Conservation (phyloP, 75 land plant species). For the Picea glauca region DNA sequence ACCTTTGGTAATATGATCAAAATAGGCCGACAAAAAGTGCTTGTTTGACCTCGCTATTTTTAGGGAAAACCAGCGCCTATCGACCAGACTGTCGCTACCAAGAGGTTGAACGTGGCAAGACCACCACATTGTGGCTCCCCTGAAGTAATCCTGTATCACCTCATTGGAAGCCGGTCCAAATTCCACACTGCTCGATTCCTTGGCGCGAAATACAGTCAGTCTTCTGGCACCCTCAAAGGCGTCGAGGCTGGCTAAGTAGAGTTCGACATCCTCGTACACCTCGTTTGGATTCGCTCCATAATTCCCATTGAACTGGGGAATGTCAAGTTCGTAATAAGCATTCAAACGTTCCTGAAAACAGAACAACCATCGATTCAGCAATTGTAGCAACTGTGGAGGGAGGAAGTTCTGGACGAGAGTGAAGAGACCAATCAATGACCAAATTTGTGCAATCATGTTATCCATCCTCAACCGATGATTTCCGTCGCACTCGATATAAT, state of each 20-base stretch:
- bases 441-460: neutral
- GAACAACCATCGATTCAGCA: neutral
- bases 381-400: neutral
- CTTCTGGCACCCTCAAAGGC: conserved; percentile 21
- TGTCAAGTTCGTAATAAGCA: neutral
- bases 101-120: neutral
- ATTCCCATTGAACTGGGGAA: neutral
- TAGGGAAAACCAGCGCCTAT: conserved; percentile 1
- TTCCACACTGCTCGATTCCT: conserved; percentile 21
- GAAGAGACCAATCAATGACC: neutral
- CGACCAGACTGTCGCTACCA: neutral
- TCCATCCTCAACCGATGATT: no score
- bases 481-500: no score
- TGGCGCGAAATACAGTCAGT: conserved; percentile 29
- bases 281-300: neutral
- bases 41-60: conserved; percentile 25
- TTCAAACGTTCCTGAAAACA: neutral
- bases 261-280: neutral
- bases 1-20: conserved; percentile 18
- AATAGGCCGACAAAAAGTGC: conserved; percentile 18
- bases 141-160: conserved; percentile 30
- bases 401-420: no score
- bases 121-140: conserved; percentile 44
- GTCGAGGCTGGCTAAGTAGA: conserved; percentile 12
- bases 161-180: conserved; percentile 47